phyloP scores from a whole-genome alignment of 73 alveolate species.

The Paramecium sexaurelia region DNA sequence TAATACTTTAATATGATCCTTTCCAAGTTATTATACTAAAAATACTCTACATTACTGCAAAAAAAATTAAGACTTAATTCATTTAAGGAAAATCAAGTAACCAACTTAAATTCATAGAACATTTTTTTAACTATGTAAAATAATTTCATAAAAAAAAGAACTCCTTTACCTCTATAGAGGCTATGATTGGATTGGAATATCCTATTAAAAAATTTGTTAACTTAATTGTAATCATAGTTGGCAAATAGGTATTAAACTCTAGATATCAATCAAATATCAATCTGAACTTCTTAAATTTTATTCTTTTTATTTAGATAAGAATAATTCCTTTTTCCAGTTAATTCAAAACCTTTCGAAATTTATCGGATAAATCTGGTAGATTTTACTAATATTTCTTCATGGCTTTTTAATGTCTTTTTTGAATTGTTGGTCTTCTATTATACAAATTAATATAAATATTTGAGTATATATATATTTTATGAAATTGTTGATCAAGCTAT shows the following conservation, averaged over 20 bases:
- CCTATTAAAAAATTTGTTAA: neutral
- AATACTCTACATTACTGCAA: neutral
- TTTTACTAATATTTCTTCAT: neutral
- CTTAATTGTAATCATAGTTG: neutral
- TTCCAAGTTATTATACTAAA: neutral
- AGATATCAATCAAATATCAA: neutral
- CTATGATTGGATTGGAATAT: neutral
- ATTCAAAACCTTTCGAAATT: neutral
- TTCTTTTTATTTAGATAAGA: neutral
- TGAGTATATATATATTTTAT: neutral
- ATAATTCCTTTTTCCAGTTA: neutral
- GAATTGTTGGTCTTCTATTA: neutral
- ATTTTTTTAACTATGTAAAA: neutral
- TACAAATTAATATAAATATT: neutral
- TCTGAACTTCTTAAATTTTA: neutral
- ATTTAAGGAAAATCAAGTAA: neutral
- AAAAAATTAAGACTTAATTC: neutral
- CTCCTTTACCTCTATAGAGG: conserved; percentile 7
- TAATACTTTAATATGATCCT: neutral
- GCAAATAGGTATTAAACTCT: neutral
- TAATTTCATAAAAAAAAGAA: neutral
- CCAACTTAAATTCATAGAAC: conserved; percentile 18
- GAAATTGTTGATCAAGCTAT: neutral
- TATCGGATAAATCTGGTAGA: neutral
- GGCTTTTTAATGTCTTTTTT: neutral